phyloP scores from a whole-genome alignment of 176 grass and related monocot genomes.

The Paspalum vaginatum region DNA sequence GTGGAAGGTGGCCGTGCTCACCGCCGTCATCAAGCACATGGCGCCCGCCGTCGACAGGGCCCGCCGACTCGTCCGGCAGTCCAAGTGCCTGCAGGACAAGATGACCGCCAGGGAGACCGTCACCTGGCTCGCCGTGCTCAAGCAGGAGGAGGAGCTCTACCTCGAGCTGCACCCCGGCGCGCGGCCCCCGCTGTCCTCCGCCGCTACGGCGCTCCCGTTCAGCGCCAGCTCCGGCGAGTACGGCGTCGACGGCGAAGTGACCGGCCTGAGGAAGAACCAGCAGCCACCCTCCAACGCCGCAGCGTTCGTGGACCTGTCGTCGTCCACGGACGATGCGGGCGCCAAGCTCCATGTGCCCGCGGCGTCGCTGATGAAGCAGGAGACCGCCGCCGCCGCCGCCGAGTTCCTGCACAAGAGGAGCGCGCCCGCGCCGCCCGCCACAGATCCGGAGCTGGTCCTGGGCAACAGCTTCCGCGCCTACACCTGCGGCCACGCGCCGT shows the following conservation, averaged over 20 bases:
- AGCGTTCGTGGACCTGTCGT: constrained; percentile 26
- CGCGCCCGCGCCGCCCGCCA: background rate
- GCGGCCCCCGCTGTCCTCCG: background rate
- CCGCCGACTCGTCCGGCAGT: constrained; percentile 77
- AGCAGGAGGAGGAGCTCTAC: constrained; percentile 77
- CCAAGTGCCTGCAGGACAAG: constrained; percentile 93
- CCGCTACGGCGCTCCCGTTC: constrained; percentile 44
- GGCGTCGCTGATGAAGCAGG: constrained; percentile 58
- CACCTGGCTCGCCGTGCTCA: constrained; percentile 79
- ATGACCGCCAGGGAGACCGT: constrained; percentile 92
- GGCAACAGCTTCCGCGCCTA: constrained; percentile 48
- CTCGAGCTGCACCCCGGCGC: constrained; percentile 57
- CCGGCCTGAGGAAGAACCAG: background rate
- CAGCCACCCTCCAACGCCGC: background rate
- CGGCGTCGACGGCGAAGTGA: constrained; percentile 55
- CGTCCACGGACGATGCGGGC: constrained; percentile 29
- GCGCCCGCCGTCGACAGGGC: constrained; percentile 87
- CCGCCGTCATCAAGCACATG: constrained; percentile 91
- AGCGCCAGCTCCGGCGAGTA: constrained; percentile 61
- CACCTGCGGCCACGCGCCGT: constrained; percentile 63
- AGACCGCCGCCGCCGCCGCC: constrained; percentile 22
- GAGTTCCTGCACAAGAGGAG: constrained; percentile 63
- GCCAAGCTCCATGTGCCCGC: constrained; percentile 29
- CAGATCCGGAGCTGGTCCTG: constrained; percentile 47
- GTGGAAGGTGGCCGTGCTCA: constrained; percentile 92